phyloP scores from a whole-genome alignment of 2,329 filamentous ascomycete species.

The Incumbomyces delicatus region DNA sequence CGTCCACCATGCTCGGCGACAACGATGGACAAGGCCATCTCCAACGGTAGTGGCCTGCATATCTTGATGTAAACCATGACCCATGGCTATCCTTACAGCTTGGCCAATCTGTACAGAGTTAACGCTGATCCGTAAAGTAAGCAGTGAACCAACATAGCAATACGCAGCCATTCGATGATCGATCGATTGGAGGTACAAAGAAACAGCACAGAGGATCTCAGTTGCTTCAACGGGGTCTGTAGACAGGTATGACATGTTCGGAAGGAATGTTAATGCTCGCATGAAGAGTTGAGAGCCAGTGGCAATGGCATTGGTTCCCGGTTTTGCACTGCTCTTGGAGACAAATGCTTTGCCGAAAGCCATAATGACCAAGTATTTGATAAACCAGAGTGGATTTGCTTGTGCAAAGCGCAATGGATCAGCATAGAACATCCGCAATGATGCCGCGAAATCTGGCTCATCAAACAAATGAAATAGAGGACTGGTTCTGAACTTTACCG shows the following conservation, averaged over 20 bases:
- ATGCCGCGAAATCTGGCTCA: conserved; percentile 38
- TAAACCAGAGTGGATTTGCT: conserved; percentile 37
- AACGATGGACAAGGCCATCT: conserved; percentile 34
- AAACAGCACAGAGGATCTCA: conserved; percentile 43
- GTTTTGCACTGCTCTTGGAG: conserved; percentile 28
- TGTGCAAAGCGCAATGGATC: conserved; percentile 22
- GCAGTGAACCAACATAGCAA: conserved; percentile 37
- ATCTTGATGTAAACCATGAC: conserved; percentile 44
- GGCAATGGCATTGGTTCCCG: no score
- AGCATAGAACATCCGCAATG: conserved; percentile 32
- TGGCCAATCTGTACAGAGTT: conserved; percentile 42
- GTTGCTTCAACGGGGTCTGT: conserved; percentile 37
- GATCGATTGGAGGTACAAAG: conserved; percentile 44
- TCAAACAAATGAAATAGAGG: conserved; percentile 47
- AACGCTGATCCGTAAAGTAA: no score
- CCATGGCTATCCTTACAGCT: conserved; percentile 41
- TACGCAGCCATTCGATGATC: conserved; percentile 40
- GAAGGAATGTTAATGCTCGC: conserved; percentile 36
- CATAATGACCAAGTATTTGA: conserved; percentile 45
- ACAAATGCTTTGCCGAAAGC: conserved; percentile 48
- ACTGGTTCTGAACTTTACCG: conserved; percentile 47
- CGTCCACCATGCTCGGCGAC: conserved; percentile 45
- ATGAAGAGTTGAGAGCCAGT: conserved; percentile 38
- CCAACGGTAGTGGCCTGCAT: conserved; percentile 38
- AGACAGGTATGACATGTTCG: conserved; percentile 32